Evolutionary conservation across 2,329 filamentous ascomycete genomes (phyloP), one percentile per base, ranked within the genome.

Genomic region (Aquanectria penicillioides): DNA sequence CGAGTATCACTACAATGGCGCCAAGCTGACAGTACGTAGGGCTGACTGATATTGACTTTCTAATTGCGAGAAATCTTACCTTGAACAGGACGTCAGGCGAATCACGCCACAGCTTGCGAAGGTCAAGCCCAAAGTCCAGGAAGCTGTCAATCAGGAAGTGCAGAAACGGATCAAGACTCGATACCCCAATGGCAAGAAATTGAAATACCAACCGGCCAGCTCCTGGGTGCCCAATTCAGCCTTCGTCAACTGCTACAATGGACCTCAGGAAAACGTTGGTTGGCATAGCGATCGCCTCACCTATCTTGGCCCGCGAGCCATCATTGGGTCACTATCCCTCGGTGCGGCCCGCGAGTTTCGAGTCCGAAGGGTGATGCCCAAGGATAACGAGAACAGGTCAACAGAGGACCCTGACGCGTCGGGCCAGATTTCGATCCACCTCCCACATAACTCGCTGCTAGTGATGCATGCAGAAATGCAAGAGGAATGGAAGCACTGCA

Each of bases 401-500:
- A 58, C 71, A 71, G 74, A 77, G 3, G 78, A 82, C 11, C 79
- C 84, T 2, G 89, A 95, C 63, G 82, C 84, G 0, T 87, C 91
- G 69, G 94, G 94, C 4, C 94, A 97, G 72, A 94, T 98, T 57
- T 88, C 93, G 1, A 95, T 98, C 37, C 93, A 97, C 68, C 86
- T 98, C 0, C 94, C 94, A 0, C 95, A 98, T 75, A 98, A 98
- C 74, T 96, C 92, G 1, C 83, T 98, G 0, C 83, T 99, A 0
- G 83, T 98, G 9, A 98, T 99, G 95, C 94, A 98, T 71, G 94
- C 94, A 1, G 93, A 97, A 72, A 98, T 97, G 92, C 94, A 98
- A 72, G 94, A 98, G 72, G 89, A 91, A 71, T 98, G 93, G 93
- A 98, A 97, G 74, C 95, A 99, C 74, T 86, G 86, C 65, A 91